These are phyloP conservation scores for Seiridium unicorne DNA, from an alignment of 2,329 filamentous ascomycete species.

Conservation along the genomic window DNA sequence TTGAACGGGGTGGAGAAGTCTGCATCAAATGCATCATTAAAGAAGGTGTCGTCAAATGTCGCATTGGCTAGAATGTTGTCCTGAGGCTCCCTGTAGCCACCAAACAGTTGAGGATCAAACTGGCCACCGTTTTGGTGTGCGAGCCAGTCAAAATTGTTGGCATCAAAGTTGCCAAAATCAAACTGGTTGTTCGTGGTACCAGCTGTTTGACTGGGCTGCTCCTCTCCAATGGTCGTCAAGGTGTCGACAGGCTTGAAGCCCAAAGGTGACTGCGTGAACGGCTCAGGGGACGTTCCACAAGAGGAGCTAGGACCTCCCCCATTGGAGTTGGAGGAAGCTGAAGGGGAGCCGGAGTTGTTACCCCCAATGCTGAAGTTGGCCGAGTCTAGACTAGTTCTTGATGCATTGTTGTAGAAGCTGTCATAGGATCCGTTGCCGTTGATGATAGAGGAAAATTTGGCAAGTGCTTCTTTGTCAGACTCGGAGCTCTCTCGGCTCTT, in stretches of 20 bases:
- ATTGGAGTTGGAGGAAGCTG: conserved; percentile 60
- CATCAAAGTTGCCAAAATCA: conserved; percentile 41
- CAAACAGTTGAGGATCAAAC: conserved; percentile 90
- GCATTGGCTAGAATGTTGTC: conserved; percentile 70
- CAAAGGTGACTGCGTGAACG: conserved; percentile 68
- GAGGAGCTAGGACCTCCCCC: conserved; percentile 60
- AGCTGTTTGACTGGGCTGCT: conserved; percentile 45
- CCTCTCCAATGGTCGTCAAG: conserved; percentile 64
- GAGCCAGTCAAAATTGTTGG: conserved; percentile 69
- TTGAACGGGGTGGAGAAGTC: conserved; percentile 85
- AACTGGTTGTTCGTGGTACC: conserved; percentile 48
- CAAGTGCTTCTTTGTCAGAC: conserved; percentile 44
- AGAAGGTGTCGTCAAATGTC: conserved; percentile 68
- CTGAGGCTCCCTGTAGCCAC: conserved; percentile 87
- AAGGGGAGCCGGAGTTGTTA: conserved; percentile 63
- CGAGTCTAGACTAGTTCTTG: conserved; percentile 51
- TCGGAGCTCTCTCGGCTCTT: conserved; percentile 35
- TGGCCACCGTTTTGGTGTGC: conserved; percentile 78
- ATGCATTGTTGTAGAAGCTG: conserved; percentile 40
- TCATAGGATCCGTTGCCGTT: conserved; percentile 39
- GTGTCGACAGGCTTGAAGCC: conserved; percentile 63
- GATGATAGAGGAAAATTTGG: conserved; percentile 58
- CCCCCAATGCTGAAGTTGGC: conserved; percentile 43
- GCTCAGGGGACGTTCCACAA: conserved; percentile 77
- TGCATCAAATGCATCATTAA: conserved; percentile 75